Percentiles rank a stretch among this genome's conserved stretches.
These are phyloP conservation scores for Breviolum minutum DNA, from an alignment of 73 alveolate species.

Conservation along the genomic window DNA sequence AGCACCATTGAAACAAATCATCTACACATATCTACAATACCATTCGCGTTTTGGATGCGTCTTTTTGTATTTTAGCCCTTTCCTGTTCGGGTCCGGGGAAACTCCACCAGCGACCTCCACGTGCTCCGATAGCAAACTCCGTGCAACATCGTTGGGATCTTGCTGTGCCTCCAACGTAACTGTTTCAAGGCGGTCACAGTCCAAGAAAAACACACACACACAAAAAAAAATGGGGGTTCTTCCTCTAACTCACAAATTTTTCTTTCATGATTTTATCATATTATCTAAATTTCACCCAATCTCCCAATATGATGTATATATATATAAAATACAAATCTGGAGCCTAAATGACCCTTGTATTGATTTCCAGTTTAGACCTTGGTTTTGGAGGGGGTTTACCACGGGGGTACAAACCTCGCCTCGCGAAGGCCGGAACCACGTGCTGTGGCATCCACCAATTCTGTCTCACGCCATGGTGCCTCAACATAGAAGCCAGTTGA, in stretches of 20 bases:
- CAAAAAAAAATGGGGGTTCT: background rate
- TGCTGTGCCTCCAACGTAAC: background rate
- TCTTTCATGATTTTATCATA: too few relatives aligned
- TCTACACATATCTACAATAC: background rate
- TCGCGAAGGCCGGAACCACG: background rate
- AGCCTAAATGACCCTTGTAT: background rate
- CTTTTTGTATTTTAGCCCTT: background rate
- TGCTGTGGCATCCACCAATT: background rate
- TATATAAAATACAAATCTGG: background rate
- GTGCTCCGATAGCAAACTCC: slow-evolving; percentile 35
- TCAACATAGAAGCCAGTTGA: background rate
- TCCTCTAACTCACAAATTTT: background rate
- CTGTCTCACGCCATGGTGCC: slow-evolving; percentile 15
- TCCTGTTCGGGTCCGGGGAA: background rate
- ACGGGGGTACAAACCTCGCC: background rate
- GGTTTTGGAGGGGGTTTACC: background rate
- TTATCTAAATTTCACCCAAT: background rate
- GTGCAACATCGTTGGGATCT: slow-evolving; percentile 8
- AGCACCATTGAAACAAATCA: background rate
- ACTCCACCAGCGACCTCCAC: background rate
- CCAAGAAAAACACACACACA: background rate
- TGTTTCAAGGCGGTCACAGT: background rate
- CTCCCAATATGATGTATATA: background rate
- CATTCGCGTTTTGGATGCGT: background rate
- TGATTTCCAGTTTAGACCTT: background rate